Base-by-base conservation (phyloP, 2,329 filamentous ascomycete genomes). In the Bipolaris oryzae region DNA sequence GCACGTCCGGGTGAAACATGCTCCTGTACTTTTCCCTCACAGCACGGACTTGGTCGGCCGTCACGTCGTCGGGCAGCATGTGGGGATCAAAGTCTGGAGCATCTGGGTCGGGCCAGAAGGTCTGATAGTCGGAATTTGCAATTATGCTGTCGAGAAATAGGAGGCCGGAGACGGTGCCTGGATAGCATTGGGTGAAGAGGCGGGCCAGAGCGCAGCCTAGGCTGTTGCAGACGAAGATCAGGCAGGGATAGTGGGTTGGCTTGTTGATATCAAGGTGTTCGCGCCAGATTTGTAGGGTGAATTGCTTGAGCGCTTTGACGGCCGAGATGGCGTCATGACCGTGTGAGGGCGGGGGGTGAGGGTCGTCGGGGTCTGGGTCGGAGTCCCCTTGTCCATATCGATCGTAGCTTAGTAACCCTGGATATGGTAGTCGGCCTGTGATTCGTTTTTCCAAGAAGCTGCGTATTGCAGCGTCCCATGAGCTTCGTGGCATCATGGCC, bases 131-230 rank as follows among this genome's bases (percentile, higher is more conserved):
- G 0, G 80, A 80, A 64, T 86, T 84, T 15, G 84, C 82, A 68
- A 87, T 80, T 60, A 85, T 82, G 34, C 80, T 84, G 66, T 87
- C 85, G 1, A 87, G 79, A 7, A 86, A 78, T 1, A 87, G 53
- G 33, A 82, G 70, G 0, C 75, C 83, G 0, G 76, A 74, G 0
- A 84, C 79, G 0, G 74, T 76, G 2, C 77, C 75, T 0, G 81
- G 79, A 49, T 84, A 78, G 1, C 71, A 67, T 48, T 80, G 74
- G 1, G 82, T 79, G 63, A 82, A 85, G 7, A 86, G 76, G 0
- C 84, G 79, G 1, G 79, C 79, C 15, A 86, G 70, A 3, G 80
- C 77, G 60, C 81, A 82, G 42, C 83, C 83, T 58, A 85, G 83
- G 58, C 80, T 82, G 68, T 82, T 84, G 60, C 77, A 76, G 7